Conservation (phyloP, 2,329 filamentous ascomycete genomes). For the Cladophialophora carrionii region DNA sequence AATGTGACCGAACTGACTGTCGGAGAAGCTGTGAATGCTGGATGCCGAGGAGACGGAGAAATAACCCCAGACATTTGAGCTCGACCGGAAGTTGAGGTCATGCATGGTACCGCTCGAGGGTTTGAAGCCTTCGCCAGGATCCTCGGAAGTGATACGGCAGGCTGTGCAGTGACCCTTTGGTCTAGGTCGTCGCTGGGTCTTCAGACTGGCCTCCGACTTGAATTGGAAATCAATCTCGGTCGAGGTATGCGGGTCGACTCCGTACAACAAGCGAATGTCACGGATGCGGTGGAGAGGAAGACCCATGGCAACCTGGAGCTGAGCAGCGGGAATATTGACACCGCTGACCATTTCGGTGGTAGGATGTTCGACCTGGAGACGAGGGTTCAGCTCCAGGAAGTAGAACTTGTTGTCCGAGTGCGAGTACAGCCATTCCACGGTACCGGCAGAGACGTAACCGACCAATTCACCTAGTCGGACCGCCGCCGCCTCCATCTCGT, state of each 20-base stretch:
- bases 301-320: slow-evolving; percentile 99
- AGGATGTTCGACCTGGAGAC: slow-evolving; percentile 98
- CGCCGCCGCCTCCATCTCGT: slow-evolving; percentile 93
- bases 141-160: slow-evolving; percentile 98
- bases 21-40: slow-evolving; percentile 98
- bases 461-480: slow-evolving; percentile 92
- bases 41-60: slow-evolving; percentile 97
- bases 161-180: slow-evolving; percentile 97
- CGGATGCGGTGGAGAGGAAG: slow-evolving; percentile 91
- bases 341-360: slow-evolving; percentile 99
- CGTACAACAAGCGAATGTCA: slow-evolving; percentile 94
- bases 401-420: slow-evolving; percentile 98
- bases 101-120: slow-evolving; percentile 98
- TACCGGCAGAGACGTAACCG: slow-evolving; percentile 97
- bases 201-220: slow-evolving; percentile 77
- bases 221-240: slow-evolving; percentile 97
- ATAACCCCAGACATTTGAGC: slow-evolving; percentile 99
- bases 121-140: slow-evolving; percentile 99
- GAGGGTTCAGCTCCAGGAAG: slow-evolving; percentile 97
- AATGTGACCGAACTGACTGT: slow-evolving; percentile 98
- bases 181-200: slow-evolving; percentile 83
- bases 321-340: slow-evolving; percentile 93
- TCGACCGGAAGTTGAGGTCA: slow-evolving; percentile 97
- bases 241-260: slow-evolving; percentile 83
- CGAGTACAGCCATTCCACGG: slow-evolving; percentile 98